Evolutionary conservation across 345 rosid species (phyloP).

Genomic region (Ceriops zippeliana): DNA sequence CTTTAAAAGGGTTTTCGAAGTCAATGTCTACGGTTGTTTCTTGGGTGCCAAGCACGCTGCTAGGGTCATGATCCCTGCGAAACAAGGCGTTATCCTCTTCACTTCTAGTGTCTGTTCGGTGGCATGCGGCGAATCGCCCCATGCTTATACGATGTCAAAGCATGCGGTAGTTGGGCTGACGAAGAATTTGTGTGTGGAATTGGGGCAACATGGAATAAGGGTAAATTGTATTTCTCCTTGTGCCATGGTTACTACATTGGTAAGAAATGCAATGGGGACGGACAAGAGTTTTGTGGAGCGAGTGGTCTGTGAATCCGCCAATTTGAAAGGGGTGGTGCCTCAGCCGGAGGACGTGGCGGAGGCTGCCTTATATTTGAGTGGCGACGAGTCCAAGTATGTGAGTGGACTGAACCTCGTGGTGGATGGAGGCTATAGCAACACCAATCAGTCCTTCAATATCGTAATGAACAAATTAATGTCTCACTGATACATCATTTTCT

Average conservation of each 20-base stretch:
- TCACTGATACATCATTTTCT: not conserved
- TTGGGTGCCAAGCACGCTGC: slow-evolving; percentile 50
- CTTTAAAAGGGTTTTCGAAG: slow-evolving; percentile 36
- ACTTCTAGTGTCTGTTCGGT: slow-evolving; percentile 35
- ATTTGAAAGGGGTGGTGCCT: slow-evolving; percentile 32
- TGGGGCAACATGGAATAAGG: slow-evolving; percentile 41
- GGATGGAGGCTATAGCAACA: slow-evolving; percentile 45
- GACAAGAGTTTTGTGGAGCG: slow-evolving; percentile 24
- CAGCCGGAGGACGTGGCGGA: slow-evolving; percentile 36
- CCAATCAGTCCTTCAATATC: slow-evolving; percentile 30
- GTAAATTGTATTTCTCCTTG: slow-evolving; percentile 39
- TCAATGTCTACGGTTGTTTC: slow-evolving; percentile 39
- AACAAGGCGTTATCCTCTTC: slow-evolving; percentile 41
- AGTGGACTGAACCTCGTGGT: slow-evolving; percentile 42
- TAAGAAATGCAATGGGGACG: slow-evolving; percentile 20
- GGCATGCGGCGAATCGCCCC: slow-evolving; percentile 28
- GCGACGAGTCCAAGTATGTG: slow-evolving; percentile 38
- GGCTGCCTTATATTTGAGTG: slow-evolving; percentile 37
- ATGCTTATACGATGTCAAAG: slow-evolving; percentile 40
- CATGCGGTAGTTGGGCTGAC: slow-evolving; percentile 45
- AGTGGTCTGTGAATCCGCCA: slow-evolving; percentile 30
- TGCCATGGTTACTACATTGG: slow-evolving; percentile 34
- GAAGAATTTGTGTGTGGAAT: slow-evolving; percentile 44
- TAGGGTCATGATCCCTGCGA: slow-evolving; percentile 43
- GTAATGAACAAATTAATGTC: slow-evolving; percentile 15